Evolutionary conservation across 2,329 filamentous ascomycete species (phyloP).

Genomic region (Penicillium fuscoglaucum): DNA sequence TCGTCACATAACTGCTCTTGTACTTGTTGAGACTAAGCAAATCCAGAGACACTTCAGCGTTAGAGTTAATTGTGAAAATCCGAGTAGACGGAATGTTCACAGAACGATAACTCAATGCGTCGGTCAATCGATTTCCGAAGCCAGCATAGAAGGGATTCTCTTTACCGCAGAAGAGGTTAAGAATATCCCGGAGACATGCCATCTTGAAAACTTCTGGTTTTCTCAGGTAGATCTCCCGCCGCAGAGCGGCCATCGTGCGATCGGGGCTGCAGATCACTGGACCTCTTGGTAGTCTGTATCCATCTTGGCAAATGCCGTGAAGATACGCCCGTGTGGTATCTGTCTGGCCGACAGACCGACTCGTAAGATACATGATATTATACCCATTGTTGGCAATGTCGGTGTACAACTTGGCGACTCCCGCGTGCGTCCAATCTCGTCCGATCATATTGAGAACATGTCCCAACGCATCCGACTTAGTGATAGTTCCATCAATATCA

Average conservation of each 20-base stretch:
- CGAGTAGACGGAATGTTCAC: slow-evolving; percentile 92
- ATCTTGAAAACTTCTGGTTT: slow-evolving; percentile 99
- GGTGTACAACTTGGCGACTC: slow-evolving; percentile 94
- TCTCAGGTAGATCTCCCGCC: slow-evolving; percentile 88
- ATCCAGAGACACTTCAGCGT: slow-evolving; percentile 91
- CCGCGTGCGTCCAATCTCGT: slow-evolving; percentile 95
- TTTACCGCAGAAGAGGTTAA: slow-evolving; percentile 76
- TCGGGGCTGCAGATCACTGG: slow-evolving; percentile 95
- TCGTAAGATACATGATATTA: slow-evolving; percentile 98
- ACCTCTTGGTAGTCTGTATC: slow-evolving; percentile 79
- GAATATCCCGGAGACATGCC: slow-evolving; percentile 93
- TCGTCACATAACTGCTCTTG: slow-evolving; percentile 94
- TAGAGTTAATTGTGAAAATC: slow-evolving; percentile 98
- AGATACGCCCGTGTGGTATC: slow-evolving; percentile 89
- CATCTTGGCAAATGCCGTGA: slow-evolving; percentile 84
- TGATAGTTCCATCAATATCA: slow-evolving; percentile 98
- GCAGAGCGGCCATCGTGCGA: slow-evolving; percentile 86
- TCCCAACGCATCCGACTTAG: slow-evolving; percentile 91
- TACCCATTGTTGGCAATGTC: slow-evolving; percentile 95
- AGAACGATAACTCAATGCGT: slow-evolving; percentile 91
- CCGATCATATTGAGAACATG: slow-evolving; percentile 97
- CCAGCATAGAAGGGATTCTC: slow-evolving; percentile 91
- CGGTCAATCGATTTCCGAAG: slow-evolving; percentile 93
- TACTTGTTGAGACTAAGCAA: slow-evolving; percentile 88
- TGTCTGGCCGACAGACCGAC: slow-evolving; percentile 87